Evolutionary conservation across 345 rosid genomes (phyloP).

Genomic region (Corchorus capsularis): DNA sequence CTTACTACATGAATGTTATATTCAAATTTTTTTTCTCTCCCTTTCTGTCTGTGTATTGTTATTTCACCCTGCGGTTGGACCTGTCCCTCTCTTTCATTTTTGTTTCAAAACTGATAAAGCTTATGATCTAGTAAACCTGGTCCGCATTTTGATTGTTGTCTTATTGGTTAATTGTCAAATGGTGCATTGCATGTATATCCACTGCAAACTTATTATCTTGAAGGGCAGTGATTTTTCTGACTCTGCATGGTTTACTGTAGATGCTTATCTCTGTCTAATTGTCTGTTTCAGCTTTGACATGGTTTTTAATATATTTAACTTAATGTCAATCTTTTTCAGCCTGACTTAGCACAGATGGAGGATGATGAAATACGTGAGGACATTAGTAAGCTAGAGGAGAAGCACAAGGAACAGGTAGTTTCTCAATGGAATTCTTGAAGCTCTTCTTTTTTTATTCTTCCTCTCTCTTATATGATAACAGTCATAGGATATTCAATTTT

Average conservation of each 20-base stretch:
- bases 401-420: conserved; percentile 69
- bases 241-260: conserved; percentile 13
- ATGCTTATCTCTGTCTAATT: conserved; percentile 17
- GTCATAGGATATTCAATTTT: not conserved
- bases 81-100: not conserved
- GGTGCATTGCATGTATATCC: not conserved
- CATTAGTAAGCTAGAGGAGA: conserved; percentile 63
- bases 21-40: not conserved
- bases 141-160: not conserved
- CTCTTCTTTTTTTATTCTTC: conserved; percentile 1
- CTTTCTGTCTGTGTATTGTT: conserved; percentile 7
- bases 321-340: conserved; percentile 42
- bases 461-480: not conserved
- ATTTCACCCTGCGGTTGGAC: conserved; percentile 18
- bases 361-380: conserved; percentile 64
- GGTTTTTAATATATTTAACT: conserved; percentile 10
- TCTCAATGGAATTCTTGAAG: conserved; percentile 16
- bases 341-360: conserved; percentile 49
- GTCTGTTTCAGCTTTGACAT: conserved; percentile 11
- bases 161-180: conserved; percentile 3
- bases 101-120: not conserved
- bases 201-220: conserved; percentile 1
- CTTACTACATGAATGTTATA: conserved; percentile 10
- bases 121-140: conserved; percentile 2
- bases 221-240: not conserved